Conservation (phyloP, 1,139 yeast species). For the Lodderomyces beijingensis region DNA sequence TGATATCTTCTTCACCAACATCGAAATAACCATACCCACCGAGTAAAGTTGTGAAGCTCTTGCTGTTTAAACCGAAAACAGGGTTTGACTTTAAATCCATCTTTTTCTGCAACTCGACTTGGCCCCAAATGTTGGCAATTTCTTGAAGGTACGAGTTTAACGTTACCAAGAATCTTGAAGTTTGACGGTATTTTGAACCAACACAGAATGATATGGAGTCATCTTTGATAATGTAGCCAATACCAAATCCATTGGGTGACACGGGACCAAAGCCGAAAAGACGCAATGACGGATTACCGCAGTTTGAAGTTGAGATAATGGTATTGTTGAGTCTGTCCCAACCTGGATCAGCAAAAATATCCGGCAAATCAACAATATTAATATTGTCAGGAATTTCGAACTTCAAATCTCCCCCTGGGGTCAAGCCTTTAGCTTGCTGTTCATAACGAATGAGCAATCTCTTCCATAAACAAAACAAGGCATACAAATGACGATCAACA, state of each 20-base stretch:
- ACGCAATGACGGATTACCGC: slow-evolving; percentile 83
- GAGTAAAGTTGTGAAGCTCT: slow-evolving; percentile 44
- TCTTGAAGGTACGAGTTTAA: slow-evolving; percentile 63
- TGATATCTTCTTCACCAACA: slow-evolving; percentile 65
- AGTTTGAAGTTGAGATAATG: slow-evolving; percentile 40
- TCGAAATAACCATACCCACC: slow-evolving; percentile 83
- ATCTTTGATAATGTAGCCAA: slow-evolving; percentile 84
- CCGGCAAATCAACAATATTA: slow-evolving; percentile 20
- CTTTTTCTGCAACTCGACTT: slow-evolving; percentile 22
- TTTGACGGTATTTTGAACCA: slow-evolving; percentile 87
- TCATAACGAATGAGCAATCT: slow-evolving; percentile 48
- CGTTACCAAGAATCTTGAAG: slow-evolving; percentile 74
- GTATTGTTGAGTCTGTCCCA: slow-evolving; percentile 57
- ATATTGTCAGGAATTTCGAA: slow-evolving; percentile 7
- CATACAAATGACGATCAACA: slow-evolving; percentile 87
- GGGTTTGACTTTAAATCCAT: slow-evolving; percentile 3
- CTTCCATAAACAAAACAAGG: slow-evolving; percentile 85
- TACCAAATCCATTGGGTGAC: slow-evolving; percentile 84
- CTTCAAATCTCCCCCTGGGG: slow-evolving; percentile 7
- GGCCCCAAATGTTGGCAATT: slow-evolving; percentile 52
- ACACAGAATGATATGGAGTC: slow-evolving; percentile 84
- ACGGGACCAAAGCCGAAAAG: slow-evolving; percentile 93
- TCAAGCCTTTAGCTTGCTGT: slow-evolving; percentile 11
- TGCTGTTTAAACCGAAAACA: background rate
- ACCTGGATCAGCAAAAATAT: slow-evolving; percentile 70